Conservation (phyloP, 768 basidiomycete genomes). For the Phlebiopsis flavidoalba region DNA sequence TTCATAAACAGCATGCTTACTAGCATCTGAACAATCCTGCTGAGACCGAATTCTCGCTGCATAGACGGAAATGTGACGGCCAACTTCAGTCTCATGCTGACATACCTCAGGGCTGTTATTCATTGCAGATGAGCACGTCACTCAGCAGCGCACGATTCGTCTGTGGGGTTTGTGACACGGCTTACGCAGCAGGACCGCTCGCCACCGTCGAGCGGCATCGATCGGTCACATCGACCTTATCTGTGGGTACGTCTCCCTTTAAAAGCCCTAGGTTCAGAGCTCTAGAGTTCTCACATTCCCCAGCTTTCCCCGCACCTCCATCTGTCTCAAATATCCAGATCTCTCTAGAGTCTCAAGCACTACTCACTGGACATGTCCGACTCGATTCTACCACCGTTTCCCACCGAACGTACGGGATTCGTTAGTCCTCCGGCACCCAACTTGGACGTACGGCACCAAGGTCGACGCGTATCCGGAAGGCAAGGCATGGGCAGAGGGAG, state of each 20-base stretch:
- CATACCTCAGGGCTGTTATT: background rate
- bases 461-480: background rate
- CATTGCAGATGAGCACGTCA: background rate
- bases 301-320: background rate
- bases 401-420: background rate
- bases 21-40: too few species aligned
- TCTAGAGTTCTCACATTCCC: background rate
- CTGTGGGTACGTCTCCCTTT: background rate
- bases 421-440: constrained; percentile 1
- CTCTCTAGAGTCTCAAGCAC: too few species aligned
- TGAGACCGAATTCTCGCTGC: too few species aligned
- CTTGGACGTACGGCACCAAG: background rate
- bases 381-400: background rate
- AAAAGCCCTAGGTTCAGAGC: background rate
- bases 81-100: background rate
- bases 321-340: background rate
- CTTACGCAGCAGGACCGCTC: background rate
- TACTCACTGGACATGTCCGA: background rate
- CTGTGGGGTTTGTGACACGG: background rate
- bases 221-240: background rate
- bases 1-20: too few species aligned
- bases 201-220: background rate
- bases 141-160: background rate
- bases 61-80: background rate
- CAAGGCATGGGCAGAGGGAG: constrained; percentile 4